Evolutionary conservation across 148 eudicot species (phyloP), one percentile per base, ranked within the genome.

Genomic region (Rhododendron molle): DNA sequence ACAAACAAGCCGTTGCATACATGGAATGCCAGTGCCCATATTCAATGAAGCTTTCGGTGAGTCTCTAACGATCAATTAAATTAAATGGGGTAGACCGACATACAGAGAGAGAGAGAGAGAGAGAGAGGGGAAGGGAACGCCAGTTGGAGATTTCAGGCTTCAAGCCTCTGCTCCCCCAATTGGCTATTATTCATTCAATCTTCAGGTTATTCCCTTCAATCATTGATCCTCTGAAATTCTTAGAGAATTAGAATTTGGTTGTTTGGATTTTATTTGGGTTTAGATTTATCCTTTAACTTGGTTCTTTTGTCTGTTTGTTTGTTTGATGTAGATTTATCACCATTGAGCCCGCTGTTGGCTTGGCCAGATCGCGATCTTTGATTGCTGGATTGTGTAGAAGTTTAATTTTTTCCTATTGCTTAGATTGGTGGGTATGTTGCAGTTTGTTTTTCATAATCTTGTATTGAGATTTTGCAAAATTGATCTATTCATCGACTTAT

Each of bases 341-440:
- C 49, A 34, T 58, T 58, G 44, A 38, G 49, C 18, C 72, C 7
- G 14, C 44, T 44, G 18, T 52, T 52, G 58, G 18, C 54, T 34
- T 56, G 65, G 65, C 30, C 85, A 83, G 85, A 83, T 83, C 85
- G 83, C 78, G 88, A 89, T 90, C 88, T 69, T 9, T 80, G 80
- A 52, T 23, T 34, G 49, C 71, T 83, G 34, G 72, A 56, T 84
- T 54, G 23, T 76, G 2, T 10, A 77, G 80, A 72, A 82, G 60
- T 16, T 84, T 23, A n/a, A 3, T 62, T 76, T 81, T 65, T 54
- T 40, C 65, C 12, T 30, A 65, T 28, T 69, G 44, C n/a, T 81
- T 54, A 86, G 20, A 23, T 67, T 72, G 86, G 85, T 87, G 81
- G 83, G 89, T 74, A 20, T 32, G 84, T 3, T 81, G 44, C 10